Evolutionary conservation across 2,329 filamentous ascomycete genomes (phyloP), one percentile per base, ranked within the genome.

Genomic region (Trichoderma lentiforme): DNA sequence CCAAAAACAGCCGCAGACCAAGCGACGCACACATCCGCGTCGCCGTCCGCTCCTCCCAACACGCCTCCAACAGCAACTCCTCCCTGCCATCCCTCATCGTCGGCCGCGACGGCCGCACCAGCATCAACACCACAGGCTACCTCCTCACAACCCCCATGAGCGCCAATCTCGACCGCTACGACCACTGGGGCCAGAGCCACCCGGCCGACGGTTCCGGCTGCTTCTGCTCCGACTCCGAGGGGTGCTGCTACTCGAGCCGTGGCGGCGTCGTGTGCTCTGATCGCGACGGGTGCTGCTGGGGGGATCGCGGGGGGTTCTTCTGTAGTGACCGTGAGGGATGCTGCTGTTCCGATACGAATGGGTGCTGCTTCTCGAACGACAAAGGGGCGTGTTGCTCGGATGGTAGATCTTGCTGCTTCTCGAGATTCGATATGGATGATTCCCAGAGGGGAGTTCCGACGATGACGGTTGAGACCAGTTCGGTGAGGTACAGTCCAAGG

Each of bases 211-310:
- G 32, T 67, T 72, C 58, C 24, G 51, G 47, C 3, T 34, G 32
- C 12, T 34, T 39, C 36, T 60, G 66, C 36, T 51, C 56, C 36
- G 15, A n/a, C 30, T 70, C 72, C 6, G 70, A 67, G 21, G 73
- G 73, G 5, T 74, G 74, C 60, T 73, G 65, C 69, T 74, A 72
- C 71, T 73, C 73, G 2, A 63, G 56, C n/a, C 65, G 73, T 3
- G 71, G 36, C 2, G 73, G 71, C 24, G 72, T 71, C 58, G 64
- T 51, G 32, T 73, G 72, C 34, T 73, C 72, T 0, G 73, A 74
- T 5, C 60, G 72, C 6, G 72, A n/a, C 2, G 73, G 71, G 3
- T 73, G 73, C 61, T 73, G 36, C 39, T 75, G 70, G 57, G 72
- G 67, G 3, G 67, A 74, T 34, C 62, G 65, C 8, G 70, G 36